phyloP scores from a whole-genome alignment of 768 basidiomycete species.

The Asterophora parasitica region DNA sequence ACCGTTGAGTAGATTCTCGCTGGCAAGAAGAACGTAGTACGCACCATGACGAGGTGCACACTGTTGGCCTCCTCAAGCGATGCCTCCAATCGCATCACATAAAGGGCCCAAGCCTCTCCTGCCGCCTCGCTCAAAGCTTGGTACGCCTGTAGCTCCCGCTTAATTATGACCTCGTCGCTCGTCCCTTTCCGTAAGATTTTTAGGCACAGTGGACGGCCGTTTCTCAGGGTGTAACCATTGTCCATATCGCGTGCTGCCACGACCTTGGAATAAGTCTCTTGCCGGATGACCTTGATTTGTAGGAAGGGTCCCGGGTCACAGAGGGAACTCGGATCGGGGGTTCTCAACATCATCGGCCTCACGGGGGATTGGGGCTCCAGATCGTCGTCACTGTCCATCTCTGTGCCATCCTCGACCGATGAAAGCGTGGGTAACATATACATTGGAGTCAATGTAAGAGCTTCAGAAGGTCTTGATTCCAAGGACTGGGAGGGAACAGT shows the following conservation, averaged over 20 bases:
- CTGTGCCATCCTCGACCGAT: too few species aligned
- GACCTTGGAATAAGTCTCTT: slow-evolving; percentile 12
- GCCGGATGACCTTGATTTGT: slow-evolving; percentile 22
- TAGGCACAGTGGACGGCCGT: slow-evolving; percentile 32
- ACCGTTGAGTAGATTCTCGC: neutral
- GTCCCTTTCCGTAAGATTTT: slow-evolving; percentile 26
- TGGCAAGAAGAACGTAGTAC: slow-evolving; percentile 6
- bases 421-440: too few species aligned
- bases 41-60: slow-evolving; percentile 37
- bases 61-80: slow-evolving; percentile 25
- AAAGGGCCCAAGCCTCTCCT: slow-evolving; percentile 22
- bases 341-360: neutral
- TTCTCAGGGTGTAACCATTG: slow-evolving; percentile 7
- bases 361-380: too few species aligned
- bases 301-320: slow-evolving; percentile 24
- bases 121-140: slow-evolving; percentile 25
- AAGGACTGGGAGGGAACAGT: neutral
- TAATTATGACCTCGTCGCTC: slow-evolving; percentile 15
- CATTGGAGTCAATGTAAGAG: too few species aligned
- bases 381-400: too few species aligned
- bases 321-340: neutral
- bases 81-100: slow-evolving; percentile 35
- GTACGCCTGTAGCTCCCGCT: slow-evolving; percentile 31
- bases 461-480: neutral
- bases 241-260: slow-evolving; percentile 19